These are phyloP conservation scores for Vitrella brassicaformis DNA, from an alignment of 73 alveolate species.

Conservation along the genomic window DNA sequence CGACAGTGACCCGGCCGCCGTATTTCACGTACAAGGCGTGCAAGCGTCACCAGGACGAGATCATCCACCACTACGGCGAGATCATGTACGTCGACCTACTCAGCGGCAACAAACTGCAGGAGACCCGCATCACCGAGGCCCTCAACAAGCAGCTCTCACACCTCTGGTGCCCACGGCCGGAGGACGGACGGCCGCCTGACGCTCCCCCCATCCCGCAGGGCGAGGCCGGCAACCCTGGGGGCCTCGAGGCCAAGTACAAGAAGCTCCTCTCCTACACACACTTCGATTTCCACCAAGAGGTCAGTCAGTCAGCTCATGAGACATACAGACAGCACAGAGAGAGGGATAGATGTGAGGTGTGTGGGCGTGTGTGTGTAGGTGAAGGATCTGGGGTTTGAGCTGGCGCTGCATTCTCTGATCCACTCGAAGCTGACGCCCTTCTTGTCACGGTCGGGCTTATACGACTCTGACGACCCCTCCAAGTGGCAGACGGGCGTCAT, in stretches of 20 bases:
- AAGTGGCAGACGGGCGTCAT: slow-evolving; percentile 61
- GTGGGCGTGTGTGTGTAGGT: not conserved
- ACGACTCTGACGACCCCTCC: no score
- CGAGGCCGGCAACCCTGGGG: no score
- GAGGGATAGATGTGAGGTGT: no score
- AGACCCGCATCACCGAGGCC: not conserved
- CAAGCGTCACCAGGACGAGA: slow-evolving; percentile 9
- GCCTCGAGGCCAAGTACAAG: not conserved
- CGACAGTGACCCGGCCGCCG: no score
- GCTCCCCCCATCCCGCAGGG: no score
- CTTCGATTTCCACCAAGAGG: slow-evolving; percentile 15
- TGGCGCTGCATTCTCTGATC: not conserved
- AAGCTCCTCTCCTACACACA: slow-evolving; percentile 1
- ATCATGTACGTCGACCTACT: not conserved
- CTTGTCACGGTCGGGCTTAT: no score
- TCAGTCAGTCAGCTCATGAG: no score
- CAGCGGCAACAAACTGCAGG: not conserved
- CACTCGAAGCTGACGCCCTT: no score
- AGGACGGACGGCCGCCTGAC: no score
- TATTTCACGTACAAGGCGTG: no score
- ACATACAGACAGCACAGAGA: no score
- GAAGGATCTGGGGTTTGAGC: not conserved
- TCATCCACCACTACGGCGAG: slow-evolving; percentile 5
- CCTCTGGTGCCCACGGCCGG: not conserved
- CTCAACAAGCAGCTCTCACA: not conserved